Evolutionary conservation across 208 protist species (phyloP), one percentile per base, ranked within the genome.

Genomic region (Crithidia brevicula): DNA sequence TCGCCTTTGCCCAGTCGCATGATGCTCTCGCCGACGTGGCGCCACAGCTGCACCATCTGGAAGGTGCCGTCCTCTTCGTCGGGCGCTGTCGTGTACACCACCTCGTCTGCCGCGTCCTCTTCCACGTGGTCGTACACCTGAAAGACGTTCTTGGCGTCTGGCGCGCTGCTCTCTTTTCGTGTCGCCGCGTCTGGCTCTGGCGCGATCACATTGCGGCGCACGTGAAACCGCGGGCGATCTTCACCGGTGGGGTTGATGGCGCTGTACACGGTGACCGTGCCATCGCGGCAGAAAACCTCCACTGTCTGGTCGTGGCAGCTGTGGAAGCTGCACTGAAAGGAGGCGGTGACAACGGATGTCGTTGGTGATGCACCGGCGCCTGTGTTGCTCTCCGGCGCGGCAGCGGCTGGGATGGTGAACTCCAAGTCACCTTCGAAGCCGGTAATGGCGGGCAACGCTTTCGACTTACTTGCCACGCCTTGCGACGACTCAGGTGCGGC

Each of bases 31-130:
- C 52, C 84, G 13, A 93, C 81, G 62, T 93, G 69, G 46, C 78
- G 76, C 87, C 87, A 93, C 18, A 93, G 75, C 50, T 93, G 87
- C 51, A 73, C 77, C 43, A 68, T 77, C 61, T 93, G 88, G 33
- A 76, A 81, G 2, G 30, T 45, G 46, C 33, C 54, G 50, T 81
- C 66, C 58, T 59, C 72, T 28, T 82, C 85, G 18, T 60, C 45
- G 4, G 47, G 30, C 5, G 60, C 50, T 28, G 60, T 50, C 13
- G 68, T 38, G 68, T 84, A 73, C 43, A 81, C 68, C 30, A 66
- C 45, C 15, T 84, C 70, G 52, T 61, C 45, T 28, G 7, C 25
- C 30, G 50, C 58, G 4, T 72, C 62, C 20, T 67, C 59, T 23
- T 73, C 59, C 16, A 83, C 57, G 16, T 67, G 54, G 51, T 68